A percentile compares a stretch with the other conserved stretches of the same genome.
Evolutionary conservation across 805 yeast species (phyloP).

Genomic region (Candida railenensis): DNA sequence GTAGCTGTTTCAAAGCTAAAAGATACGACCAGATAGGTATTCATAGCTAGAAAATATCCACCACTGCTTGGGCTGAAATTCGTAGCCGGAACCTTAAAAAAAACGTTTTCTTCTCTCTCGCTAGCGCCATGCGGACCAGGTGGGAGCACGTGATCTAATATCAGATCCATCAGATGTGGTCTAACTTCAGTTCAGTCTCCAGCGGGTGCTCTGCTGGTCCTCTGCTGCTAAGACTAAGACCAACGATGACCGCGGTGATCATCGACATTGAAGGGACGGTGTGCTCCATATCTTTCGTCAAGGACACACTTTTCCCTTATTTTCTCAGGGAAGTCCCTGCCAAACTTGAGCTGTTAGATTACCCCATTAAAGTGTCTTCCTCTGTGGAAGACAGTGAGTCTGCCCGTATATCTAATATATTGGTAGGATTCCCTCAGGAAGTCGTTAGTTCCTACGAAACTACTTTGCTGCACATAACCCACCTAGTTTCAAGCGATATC

Average conservation of each 20-base stretch:
- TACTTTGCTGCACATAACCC: conserved; percentile 48
- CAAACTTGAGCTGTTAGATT: conserved; percentile 26
- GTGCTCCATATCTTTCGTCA: conserved; percentile 88
- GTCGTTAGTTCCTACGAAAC: conserved; percentile 20
- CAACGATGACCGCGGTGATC: conserved; percentile 18
- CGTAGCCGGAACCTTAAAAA: too few relatives aligned
- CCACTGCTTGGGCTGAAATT: too few relatives aligned
- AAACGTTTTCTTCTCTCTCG: background rate
- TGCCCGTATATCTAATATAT: conserved; percentile 26
- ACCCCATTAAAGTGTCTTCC: conserved; percentile 26
- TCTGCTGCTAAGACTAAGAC: background rate
- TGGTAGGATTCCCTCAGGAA: conserved; percentile 48
- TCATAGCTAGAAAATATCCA: background rate
- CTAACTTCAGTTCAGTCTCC: background rate
- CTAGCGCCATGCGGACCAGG: too few relatives aligned
- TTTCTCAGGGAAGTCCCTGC: conserved; percentile 54
- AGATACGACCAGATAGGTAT: background rate
- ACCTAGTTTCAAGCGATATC: conserved; percentile 62
- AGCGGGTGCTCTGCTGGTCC: background rate
- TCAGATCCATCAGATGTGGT: background rate
- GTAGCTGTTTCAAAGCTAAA: too few relatives aligned
- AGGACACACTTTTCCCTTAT: conserved; percentile 74
- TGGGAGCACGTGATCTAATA: background rate
- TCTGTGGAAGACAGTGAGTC: conserved; percentile 1
- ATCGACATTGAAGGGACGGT: conserved; percentile 92